Percentiles rank a stretch among this genome's conserved stretches.
These are phyloP conservation scores for Aspergillus taichungensis DNA, from an alignment of 495 filamentous ascomycete genomes.

Conservation along the genomic window DNA sequence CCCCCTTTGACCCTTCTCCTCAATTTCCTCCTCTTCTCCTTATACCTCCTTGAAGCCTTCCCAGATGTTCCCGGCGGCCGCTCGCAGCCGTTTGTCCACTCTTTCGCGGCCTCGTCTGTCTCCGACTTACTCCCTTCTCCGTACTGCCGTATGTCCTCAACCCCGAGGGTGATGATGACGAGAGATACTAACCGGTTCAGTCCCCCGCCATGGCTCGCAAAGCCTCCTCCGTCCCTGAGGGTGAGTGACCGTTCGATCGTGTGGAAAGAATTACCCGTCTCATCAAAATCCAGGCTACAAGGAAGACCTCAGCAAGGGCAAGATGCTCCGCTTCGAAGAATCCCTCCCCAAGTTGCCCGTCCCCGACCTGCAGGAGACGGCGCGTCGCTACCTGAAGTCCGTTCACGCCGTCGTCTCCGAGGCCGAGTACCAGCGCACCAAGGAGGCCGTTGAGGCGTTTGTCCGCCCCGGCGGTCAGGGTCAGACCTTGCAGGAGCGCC, in stretches of 20 bases:
- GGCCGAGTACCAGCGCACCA: constrained; percentile 65
- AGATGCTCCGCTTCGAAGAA: constrained; percentile 93
- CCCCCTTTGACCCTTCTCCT: constrained; percentile 6
- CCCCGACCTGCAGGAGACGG: constrained; percentile 88
- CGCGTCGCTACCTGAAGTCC: constrained; percentile 84
- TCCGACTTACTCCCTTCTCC: constrained; percentile 28
- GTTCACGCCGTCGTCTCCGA: constrained; percentile 72
- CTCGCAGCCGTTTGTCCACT: constrained; percentile 38
- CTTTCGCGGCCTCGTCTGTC: constrained; percentile 33
- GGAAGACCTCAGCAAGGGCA: constrained; percentile 83
- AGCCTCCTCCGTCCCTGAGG: constrained; percentile 40
- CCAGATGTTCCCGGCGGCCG: constrained; percentile 40
- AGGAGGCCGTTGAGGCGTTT: constrained; percentile 76
- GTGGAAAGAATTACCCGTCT: background rate
- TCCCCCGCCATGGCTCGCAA: constrained; percentile 37
- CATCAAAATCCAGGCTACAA: constrained; percentile 59
- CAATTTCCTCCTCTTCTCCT: constrained; percentile 6
- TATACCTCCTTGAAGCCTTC: constrained; percentile 1
- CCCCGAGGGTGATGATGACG: background rate
- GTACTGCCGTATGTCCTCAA: background rate
- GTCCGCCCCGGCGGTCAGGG: constrained; percentile 73
- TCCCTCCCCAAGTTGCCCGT: constrained; percentile 88
- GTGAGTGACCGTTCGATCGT: constrained; percentile 24
- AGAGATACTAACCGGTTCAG: constrained; percentile 15
- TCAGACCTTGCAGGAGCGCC: constrained; percentile 77